Conservation (phyloP, 1,284 basidiomycete species). For the Fomitopsis pinicola region DNA sequence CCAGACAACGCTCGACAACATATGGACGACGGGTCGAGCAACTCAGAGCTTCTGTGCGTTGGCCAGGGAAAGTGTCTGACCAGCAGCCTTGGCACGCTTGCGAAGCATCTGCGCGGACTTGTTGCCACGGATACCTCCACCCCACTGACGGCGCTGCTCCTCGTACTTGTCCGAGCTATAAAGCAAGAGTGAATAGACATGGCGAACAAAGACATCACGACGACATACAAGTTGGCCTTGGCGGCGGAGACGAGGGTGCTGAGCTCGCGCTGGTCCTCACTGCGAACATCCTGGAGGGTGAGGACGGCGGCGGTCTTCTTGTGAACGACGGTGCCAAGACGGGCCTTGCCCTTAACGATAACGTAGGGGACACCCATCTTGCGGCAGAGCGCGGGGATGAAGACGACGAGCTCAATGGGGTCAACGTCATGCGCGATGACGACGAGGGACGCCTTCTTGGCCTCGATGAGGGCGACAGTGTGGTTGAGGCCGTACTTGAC, state of each 20-base stretch:
- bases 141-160: slow-evolving; percentile 89
- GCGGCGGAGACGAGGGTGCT: slow-evolving; percentile 90
- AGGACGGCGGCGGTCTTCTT: slow-evolving; percentile 97
- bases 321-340: slow-evolving; percentile 94
- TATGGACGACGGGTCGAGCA: not conserved
- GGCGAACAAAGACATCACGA: not conserved
- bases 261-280: slow-evolving; percentile 92
- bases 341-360: slow-evolving; percentile 97
- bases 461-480: slow-evolving; percentile 91
- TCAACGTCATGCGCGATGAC: slow-evolving; percentile 98
- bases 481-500: slow-evolving; percentile 99
- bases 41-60: slow-evolving; percentile 58
- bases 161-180: slow-evolving; percentile 92
- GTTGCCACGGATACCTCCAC: slow-evolving; percentile 92
- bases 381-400: slow-evolving; percentile 96
- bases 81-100: slow-evolving; percentile 92
- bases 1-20: not conserved
- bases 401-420: slow-evolving; percentile 97
- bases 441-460: slow-evolving; percentile 97
- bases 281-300: slow-evolving; percentile 90
- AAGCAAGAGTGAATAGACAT: not conserved
- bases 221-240: slow-evolving; percentile 91
- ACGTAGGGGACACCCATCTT: slow-evolving; percentile 99
- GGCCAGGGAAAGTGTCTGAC: slow-evolving; percentile 54
- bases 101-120: slow-evolving; percentile 91